These are phyloP conservation scores for Sporothrix luriei DNA, from an alignment of 2,329 filamentous ascomycete species.

Conservation along the genomic window DNA sequence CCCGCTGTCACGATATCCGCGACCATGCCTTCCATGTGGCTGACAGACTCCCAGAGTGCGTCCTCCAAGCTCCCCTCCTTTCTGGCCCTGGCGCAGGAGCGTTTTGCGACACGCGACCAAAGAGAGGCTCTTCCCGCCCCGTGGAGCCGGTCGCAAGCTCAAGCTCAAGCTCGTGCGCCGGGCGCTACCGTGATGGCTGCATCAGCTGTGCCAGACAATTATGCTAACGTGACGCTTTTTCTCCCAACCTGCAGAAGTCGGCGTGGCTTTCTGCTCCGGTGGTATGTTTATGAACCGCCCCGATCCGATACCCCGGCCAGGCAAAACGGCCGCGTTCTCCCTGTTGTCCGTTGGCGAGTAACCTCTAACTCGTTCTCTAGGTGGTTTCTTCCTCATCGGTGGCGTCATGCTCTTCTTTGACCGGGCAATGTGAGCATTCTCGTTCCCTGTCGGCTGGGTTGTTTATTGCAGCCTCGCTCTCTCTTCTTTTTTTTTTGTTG, in stretches of 20 bases:
- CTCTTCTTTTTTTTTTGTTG: neutral
- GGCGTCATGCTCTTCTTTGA: constrained; percentile 98
- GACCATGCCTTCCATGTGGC: constrained; percentile 86
- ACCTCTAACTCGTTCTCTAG: constrained; percentile 49
- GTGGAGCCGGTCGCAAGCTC: constrained; percentile 10
- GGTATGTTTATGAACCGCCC: constrained; percentile 62
- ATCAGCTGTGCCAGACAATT: neutral
- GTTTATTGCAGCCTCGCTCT: neutral
- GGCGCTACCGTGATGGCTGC: neutral
- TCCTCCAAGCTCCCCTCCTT: constrained; percentile 36
- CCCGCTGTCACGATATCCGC: constrained; percentile 10
- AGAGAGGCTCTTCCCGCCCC: neutral
- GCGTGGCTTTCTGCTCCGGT: constrained; percentile 95
- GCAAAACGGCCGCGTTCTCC: neutral
- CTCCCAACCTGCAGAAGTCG: constrained; percentile 70
- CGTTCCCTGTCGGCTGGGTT: neutral
- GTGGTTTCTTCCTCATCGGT: constrained; percentile 90
- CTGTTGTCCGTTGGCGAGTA: no score
- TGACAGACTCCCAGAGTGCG: constrained; percentile 93
- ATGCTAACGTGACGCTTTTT: constrained; percentile 39
- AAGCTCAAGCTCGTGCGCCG: neutral
- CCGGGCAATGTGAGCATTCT: constrained; percentile 74
- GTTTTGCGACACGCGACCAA: constrained; percentile 32
- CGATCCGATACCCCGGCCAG: neutral
- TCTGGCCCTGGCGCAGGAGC: neutral